Conservation (phyloP, 208 protist species). For the Naegleria gruberi region DNA sequence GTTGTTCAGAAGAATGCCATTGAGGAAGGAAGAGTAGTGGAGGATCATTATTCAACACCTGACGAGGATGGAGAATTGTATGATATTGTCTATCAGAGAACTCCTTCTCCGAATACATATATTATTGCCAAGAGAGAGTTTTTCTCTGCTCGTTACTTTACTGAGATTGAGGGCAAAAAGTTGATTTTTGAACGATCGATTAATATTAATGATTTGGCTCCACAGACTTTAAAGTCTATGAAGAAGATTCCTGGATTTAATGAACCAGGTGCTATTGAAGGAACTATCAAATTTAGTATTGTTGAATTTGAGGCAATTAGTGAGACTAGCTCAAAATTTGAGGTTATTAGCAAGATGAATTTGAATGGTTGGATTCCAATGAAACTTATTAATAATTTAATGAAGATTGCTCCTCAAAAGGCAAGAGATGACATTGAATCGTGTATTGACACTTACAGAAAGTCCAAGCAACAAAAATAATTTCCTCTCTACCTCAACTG, state of each 20-base stretch:
- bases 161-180: not conserved
- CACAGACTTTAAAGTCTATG: not conserved
- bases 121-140: not conserved
- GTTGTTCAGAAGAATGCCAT: not conserved
- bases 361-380: not conserved
- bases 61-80: not conserved
- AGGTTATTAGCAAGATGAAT: not conserved
- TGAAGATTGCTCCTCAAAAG: not conserved
- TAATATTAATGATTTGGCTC: not conserved
- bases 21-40: not conserved
- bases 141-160: not conserved
- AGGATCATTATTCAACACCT: not conserved
- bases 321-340: not conserved
- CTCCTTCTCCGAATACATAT: not conserved
- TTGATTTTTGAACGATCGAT: not conserved
- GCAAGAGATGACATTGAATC: not conserved
- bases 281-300: not conserved
- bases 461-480: not conserved
- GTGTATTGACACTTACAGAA: not conserved
- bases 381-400: not conserved
- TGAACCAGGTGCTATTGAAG: not conserved
- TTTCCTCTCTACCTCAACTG: no score
- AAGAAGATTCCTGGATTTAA: not conserved
- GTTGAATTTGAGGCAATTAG: not conserved
- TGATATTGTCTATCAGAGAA: not conserved